Conservation (phyloP, 768 basidiomycete genomes). For the Imleria badia region DNA sequence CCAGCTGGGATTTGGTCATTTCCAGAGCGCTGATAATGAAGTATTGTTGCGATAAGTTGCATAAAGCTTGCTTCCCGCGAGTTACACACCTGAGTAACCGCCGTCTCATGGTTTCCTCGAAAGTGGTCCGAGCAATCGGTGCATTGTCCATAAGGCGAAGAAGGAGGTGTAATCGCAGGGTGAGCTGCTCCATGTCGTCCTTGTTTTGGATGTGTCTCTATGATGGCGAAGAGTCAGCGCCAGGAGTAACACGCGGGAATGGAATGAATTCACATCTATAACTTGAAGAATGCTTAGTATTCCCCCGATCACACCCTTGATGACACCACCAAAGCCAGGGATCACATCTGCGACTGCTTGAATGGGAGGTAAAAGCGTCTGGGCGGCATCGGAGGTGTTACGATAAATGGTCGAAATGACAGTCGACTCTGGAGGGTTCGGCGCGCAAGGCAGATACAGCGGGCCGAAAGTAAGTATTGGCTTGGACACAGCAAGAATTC, state of each 20-base stretch:
- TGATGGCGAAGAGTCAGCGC: not conserved
- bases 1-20: not conserved
- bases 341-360: not conserved
- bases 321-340: not conserved
- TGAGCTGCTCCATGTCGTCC: not conserved
- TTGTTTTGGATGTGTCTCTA: slow-evolving; percentile 8
- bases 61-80: too few species aligned
- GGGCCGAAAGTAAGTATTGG: not conserved
- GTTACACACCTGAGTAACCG: not conserved
- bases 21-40: not conserved
- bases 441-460: too few species aligned
- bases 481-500: not conserved
- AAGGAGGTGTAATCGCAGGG: not conserved
- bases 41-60: not conserved
- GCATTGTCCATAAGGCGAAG: not conserved
- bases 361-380: not conserved
- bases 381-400: not conserved
- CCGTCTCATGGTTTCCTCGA: not conserved
- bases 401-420: not conserved
- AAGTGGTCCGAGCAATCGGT: not conserved
- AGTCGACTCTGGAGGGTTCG: not conserved
- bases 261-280: not conserved
- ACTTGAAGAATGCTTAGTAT: not conserved
- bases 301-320: not conserved
- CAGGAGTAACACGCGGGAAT: not conserved